phyloP scores from a whole-genome alignment of 1,284 basidiomycete genomes.

The Wallemia mellicola region DNA sequence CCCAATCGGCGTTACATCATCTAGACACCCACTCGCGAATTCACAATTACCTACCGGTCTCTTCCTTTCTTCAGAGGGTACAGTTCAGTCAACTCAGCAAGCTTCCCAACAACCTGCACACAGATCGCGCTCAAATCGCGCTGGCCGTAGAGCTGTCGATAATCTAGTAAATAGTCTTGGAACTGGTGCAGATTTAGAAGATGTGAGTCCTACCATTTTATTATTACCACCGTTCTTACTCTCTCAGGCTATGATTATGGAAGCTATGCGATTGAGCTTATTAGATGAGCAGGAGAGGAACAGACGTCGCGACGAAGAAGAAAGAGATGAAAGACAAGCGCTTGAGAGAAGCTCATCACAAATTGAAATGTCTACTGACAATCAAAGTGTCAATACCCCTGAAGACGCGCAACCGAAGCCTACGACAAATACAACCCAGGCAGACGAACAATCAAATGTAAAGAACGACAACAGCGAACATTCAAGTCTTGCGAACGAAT shows the following conservation, averaged over 20 bases:
- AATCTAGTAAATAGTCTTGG: slow-evolving; percentile 4
- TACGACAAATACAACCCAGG: neutral
- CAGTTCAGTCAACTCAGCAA: slow-evolving; percentile 22
- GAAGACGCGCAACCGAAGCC: neutral
- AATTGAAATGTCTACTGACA: neutral
- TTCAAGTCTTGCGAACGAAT: neutral
- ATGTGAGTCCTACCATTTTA: too few relatives aligned
- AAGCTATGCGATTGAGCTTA: slow-evolving; percentile 85
- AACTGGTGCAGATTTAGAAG: slow-evolving; percentile 4
- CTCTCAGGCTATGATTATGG: slow-evolving; percentile 96
- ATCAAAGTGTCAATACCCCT: neutral
- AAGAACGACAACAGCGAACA: neutral
- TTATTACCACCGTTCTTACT: too few relatives aligned
- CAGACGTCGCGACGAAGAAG: slow-evolving; percentile 8
- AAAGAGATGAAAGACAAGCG: slow-evolving; percentile 9
- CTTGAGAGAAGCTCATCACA: neutral
- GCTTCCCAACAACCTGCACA: slow-evolving; percentile 11
- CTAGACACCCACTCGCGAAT: slow-evolving; percentile 29
- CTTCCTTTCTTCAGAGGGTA: slow-evolving; percentile 9
- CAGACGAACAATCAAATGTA: neutral
- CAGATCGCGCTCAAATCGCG: slow-evolving; percentile 1
- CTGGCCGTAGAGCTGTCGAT: slow-evolving; percentile 1
- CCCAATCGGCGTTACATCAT: slow-evolving; percentile 71
- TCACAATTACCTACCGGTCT: neutral
- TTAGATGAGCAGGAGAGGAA: slow-evolving; percentile 46